A percentile compares a stretch with the other conserved stretches of the same genome.
Evolutionary conservation across 306 rosid genomes (phyloP).

Genomic region (Heteromeles arbutifolia): DNA sequence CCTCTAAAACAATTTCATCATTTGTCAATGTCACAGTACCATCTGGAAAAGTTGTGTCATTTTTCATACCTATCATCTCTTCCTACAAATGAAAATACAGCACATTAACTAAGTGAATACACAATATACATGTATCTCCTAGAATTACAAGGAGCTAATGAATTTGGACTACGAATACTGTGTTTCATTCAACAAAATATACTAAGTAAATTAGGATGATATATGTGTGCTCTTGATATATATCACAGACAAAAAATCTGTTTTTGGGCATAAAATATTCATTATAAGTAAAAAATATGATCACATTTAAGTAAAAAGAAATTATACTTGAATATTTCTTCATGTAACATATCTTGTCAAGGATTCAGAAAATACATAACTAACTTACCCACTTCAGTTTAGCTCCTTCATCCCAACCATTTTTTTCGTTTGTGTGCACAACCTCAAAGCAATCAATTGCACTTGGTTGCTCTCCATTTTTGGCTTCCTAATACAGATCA

Average conservation of each 20-base stretch:
- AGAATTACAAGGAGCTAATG: background rate
- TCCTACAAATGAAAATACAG: background rate
- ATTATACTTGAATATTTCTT: too few species aligned
- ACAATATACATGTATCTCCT: background rate
- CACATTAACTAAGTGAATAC: background rate
- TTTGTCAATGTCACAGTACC: background rate
- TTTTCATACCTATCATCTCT: background rate
- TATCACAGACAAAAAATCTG: too few species aligned
- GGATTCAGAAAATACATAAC: background rate
- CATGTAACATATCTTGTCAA: too few species aligned
- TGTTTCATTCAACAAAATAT: too few species aligned
- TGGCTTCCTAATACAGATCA: background rate
- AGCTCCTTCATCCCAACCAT: background rate
- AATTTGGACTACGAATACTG: background rate
- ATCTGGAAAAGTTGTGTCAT: background rate
- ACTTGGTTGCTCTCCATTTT: background rate
- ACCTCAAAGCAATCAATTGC: background rate
- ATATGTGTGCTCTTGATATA: too few species aligned
- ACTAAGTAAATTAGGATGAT: too few species aligned
- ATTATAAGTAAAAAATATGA: too few species aligned
- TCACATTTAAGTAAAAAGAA: too few species aligned
- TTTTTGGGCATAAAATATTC: too few species aligned
- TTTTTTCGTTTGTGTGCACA: background rate
- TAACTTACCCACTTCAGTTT: background rate
- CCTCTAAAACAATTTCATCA: background rate